A percentile compares a stretch with the other conserved stretches of the same genome.
These are phyloP conservation scores for Fomes fomentarius DNA, from an alignment of 1,284 basidiomycete species.

Conservation along the genomic window DNA sequence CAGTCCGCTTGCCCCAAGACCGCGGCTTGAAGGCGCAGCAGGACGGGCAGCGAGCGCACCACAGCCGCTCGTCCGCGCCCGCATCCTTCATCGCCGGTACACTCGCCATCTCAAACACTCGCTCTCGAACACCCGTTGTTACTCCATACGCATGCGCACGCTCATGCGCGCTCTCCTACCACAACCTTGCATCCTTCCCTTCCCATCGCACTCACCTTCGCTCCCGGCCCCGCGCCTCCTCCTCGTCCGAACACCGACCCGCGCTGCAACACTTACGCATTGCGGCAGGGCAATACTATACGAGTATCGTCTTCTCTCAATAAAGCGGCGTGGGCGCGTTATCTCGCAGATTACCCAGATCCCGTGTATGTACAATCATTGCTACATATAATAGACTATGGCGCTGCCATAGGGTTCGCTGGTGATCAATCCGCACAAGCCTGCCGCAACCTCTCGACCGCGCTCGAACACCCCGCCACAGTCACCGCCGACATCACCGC, in stretches of 20 bases:
- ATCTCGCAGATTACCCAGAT: conserved; percentile 10
- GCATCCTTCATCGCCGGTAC: neutral
- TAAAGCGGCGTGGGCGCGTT: neutral
- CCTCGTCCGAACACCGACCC: conserved; percentile 14
- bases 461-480: conserved; percentile 3
- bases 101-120: neutral
- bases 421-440: neutral
- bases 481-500: conserved; percentile 5
- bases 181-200: no score
- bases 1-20: neutral
- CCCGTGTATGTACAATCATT: conserved; percentile 4
- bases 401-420: conserved; percentile 1
- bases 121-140: neutral
- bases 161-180: neutral
- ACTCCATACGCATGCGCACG: neutral
- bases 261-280: conserved; percentile 1
- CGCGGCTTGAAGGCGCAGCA: neutral
- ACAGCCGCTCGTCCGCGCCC: neutral
- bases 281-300: neutral
- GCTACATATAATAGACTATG: conserved; percentile 11
- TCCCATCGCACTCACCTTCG: no score
- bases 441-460: conserved; percentile 7
- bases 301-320: conserved; percentile 1
- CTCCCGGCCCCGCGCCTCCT: conserved; percentile 5
- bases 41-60: neutral